These are phyloP conservation scores for Euclidium syriacum DNA, from an alignment of 345 rosid genomes.

Conservation along the genomic window DNA sequence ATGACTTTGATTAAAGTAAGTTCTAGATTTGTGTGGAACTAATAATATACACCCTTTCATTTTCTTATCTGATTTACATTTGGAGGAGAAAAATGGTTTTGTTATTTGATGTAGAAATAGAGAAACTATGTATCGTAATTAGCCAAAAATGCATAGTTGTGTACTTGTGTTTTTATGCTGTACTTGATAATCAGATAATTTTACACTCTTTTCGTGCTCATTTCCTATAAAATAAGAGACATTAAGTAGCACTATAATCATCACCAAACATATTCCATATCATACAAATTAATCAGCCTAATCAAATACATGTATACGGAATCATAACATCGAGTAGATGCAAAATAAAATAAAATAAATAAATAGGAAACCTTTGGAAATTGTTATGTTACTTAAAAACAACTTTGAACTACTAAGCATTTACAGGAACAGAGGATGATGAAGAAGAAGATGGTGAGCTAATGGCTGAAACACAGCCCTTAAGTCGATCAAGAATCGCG, in stretches of 20 bases:
- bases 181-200: too few species aligned
- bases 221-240: background rate
- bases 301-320: background rate
- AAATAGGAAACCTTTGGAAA: constrained; percentile 15
- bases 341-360: background rate
- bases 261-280: background rate
- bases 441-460: constrained; percentile 37
- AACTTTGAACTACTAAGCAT: constrained; percentile 43
- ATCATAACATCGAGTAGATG: constrained; percentile 15
- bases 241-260: background rate
- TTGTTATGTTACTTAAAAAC: background rate
- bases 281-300: constrained; percentile 8
- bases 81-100: too few species aligned
- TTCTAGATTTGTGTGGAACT: too few species aligned
- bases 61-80: too few species aligned
- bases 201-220: background rate
- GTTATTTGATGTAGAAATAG: too few species aligned
- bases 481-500: constrained; percentile 62
- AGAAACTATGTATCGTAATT: too few species aligned
- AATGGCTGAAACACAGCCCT: constrained; percentile 59
- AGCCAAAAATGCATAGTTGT: too few species aligned
- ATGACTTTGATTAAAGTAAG: too few species aligned
- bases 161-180: too few species aligned
- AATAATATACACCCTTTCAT: too few species aligned
- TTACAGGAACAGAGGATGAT: constrained; percentile 78